phyloP scores from a whole-genome alignment of 805 yeast genomes.

The Candida takata region DNA sequence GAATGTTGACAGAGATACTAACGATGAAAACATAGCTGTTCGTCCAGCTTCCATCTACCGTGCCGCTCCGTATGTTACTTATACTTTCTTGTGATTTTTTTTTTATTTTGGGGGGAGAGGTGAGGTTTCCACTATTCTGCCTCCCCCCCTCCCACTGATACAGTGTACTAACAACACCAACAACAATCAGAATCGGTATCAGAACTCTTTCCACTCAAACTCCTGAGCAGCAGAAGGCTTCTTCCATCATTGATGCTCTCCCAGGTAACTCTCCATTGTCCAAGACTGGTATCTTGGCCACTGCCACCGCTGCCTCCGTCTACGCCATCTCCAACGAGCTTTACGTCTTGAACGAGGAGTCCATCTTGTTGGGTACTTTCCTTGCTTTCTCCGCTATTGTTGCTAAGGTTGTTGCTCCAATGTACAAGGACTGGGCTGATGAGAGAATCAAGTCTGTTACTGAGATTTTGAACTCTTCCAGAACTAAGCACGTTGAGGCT shows the following conservation, averaged over 20 bases:
- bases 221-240: constrained; percentile 86
- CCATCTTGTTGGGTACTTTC: constrained; percentile 77
- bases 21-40: constrained; percentile 1
- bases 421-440: constrained; percentile 91
- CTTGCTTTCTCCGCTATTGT: constrained; percentile 65
- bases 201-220: constrained; percentile 60
- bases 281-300: constrained; percentile 93
- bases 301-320: constrained; percentile 88
- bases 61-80: constrained; percentile 1
- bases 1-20: not conserved
- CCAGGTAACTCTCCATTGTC: constrained; percentile 87
- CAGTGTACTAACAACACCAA: constrained; percentile 1
- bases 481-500: constrained; percentile 85
- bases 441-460: constrained; percentile 76
- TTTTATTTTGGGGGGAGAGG: too few species aligned
- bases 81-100: too few species aligned
- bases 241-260: constrained; percentile 80
- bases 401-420: constrained; percentile 88
- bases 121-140: too few species aligned
- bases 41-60: constrained; percentile 2
- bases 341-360: constrained; percentile 90
- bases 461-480: constrained; percentile 77
- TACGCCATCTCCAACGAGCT: constrained; percentile 93
- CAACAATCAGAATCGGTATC: constrained; percentile 39
- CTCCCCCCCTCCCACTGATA: not conserved